phyloP scores from a whole-genome alignment of 495 filamentous ascomycete genomes.

The Neurospora terricola region DNA sequence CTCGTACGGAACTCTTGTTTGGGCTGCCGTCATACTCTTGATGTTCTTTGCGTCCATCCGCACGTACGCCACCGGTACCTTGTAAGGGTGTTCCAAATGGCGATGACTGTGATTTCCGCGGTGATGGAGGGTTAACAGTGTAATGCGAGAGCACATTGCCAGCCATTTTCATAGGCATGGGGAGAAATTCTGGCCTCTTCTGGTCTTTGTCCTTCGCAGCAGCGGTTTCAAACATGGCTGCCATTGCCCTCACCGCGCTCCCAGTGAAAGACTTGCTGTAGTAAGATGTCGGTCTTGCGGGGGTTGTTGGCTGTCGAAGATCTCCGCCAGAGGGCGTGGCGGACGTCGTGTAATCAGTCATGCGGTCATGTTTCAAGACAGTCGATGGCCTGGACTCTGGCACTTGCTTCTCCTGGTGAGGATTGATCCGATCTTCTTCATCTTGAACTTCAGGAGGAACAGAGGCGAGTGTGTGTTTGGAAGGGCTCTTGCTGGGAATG shows the following conservation, averaged over 20 bases:
- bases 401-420: not conserved
- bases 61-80: not conserved
- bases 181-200: not conserved
- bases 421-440: not conserved
- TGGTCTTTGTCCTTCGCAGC: slow-evolving; percentile 8
- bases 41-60: not conserved
- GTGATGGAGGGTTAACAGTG: slow-evolving; percentile 13
- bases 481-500: not conserved
- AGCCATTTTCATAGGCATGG: slow-evolving; percentile 5
- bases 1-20: not conserved
- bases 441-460: not conserved
- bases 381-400: not conserved
- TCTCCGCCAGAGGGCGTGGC: not conserved
- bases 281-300: not conserved
- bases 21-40: not conserved
- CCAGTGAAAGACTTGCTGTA: not conserved
- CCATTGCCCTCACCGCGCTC: slow-evolving; percentile 34
- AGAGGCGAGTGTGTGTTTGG: not conserved
- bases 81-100: not conserved
- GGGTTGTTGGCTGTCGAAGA: not conserved
- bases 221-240: slow-evolving; percentile 32
- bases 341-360: not conserved
- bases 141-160: slow-evolving; percentile 20
- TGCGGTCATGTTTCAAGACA: not conserved
- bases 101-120: not conserved